Conservation (phyloP, 257 asterid genomes). For the Scutellaria barbata region DNA sequence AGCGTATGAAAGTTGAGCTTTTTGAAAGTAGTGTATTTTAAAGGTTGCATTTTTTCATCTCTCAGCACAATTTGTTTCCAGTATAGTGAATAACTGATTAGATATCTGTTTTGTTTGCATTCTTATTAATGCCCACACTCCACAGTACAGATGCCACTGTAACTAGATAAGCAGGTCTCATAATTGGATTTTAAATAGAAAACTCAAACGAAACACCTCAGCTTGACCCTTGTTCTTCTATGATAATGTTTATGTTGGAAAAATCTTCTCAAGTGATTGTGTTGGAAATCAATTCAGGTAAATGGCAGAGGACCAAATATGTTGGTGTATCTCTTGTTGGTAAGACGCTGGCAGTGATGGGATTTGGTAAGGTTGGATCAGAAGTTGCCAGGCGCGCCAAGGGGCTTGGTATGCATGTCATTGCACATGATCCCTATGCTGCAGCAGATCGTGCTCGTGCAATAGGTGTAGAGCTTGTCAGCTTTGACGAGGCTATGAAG, state of each 20-base stretch:
- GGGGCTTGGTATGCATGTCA: slow-evolving; percentile 95
- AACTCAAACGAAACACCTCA: not conserved
- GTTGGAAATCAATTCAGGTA: slow-evolving; percentile 51
- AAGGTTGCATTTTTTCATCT: not conserved
- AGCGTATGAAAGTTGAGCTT: not conserved
- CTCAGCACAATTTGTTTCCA: not conserved
- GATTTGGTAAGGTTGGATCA: slow-evolving; percentile 96
- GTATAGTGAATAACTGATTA: not conserved
- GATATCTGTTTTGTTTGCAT: not conserved
- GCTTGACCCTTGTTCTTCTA: not conserved
- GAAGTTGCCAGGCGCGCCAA: slow-evolving; percentile 98
- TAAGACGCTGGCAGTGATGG: slow-evolving; percentile 94
- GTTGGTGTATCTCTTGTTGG: slow-evolving; percentile 97
- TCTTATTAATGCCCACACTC: too few species aligned
- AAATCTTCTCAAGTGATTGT: slow-evolving; percentile 8
- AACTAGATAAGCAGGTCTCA: not conserved
- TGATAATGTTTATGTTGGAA: not conserved
- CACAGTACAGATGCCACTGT: too few species aligned
- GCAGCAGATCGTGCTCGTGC: slow-evolving; percentile 97
- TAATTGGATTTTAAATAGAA: not conserved
- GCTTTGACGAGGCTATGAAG: slow-evolving; percentile 82
- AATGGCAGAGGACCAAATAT: slow-evolving; percentile 90
- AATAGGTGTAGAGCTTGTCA: slow-evolving; percentile 85
- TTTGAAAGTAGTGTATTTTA: not conserved
- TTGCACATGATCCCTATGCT: slow-evolving; percentile 94